A percentile compares a stretch with the other conserved stretches of the same genome.
phyloP scores from a whole-genome alignment of 1,139 yeast genomes.

The Debaryomyces nepalensis region DNA sequence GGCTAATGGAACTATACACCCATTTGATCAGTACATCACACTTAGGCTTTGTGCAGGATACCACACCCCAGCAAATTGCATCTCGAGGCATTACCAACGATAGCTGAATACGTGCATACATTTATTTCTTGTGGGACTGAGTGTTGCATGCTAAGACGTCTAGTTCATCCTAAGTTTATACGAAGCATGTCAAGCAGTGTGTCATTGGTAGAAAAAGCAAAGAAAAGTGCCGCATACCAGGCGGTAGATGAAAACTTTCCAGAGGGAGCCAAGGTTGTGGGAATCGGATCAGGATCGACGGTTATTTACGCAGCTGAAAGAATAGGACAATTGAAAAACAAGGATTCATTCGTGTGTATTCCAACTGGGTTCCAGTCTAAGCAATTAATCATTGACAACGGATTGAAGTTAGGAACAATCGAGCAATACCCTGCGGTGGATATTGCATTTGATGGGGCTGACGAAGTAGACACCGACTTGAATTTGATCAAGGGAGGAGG shows the following conservation, averaged over 20 bases:
- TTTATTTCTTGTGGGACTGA: not conserved
- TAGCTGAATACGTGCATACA: too few relatives aligned
- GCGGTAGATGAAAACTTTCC: conserved; percentile 94
- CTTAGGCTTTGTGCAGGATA: too few relatives aligned
- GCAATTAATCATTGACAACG: conserved; percentile 81
- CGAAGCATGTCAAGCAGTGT: conserved; percentile 13
- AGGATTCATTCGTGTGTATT: conserved; percentile 69
- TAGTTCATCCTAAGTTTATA: not conserved
- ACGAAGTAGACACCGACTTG: conserved; percentile 82
- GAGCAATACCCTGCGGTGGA: conserved; percentile 84
- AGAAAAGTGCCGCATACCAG: conserved; percentile 83
- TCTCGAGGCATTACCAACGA: too few relatives aligned
- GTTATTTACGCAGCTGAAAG: conserved; percentile 96
- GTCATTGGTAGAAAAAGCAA: conserved; percentile 60
- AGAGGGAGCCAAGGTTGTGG: conserved; percentile 70
- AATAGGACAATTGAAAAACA: conserved; percentile 70
- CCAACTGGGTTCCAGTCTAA: conserved; percentile 98
- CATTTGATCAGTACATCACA: not conserved
- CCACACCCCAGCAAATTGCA: too few relatives aligned
- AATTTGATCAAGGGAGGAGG: conserved; percentile 98
- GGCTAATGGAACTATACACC: too few relatives aligned
- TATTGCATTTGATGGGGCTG: conserved; percentile 98
- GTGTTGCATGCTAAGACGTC: conserved; percentile 4
- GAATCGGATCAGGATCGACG: conserved; percentile 96
- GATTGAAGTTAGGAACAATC: conserved; percentile 75